phyloP scores from a whole-genome alignment of 2,329 filamentous ascomycete species.

The Alternaria solani region DNA sequence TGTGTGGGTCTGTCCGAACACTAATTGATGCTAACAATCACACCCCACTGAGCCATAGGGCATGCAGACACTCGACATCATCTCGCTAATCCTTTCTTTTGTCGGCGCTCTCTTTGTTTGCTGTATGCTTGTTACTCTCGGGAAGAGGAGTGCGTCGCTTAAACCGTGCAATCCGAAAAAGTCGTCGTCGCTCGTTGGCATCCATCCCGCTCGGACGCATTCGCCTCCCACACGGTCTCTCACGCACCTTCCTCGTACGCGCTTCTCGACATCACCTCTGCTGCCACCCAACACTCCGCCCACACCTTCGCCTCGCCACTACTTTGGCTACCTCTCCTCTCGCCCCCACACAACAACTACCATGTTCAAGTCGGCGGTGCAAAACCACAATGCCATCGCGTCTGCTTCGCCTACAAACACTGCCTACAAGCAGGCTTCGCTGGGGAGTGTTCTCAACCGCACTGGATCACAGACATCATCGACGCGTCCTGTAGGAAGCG shows the following conservation, averaged over 20 bases:
- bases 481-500: slow-evolving; percentile 47
- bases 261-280: slow-evolving; percentile 21
- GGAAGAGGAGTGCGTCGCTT: slow-evolving; percentile 43
- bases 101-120: slow-evolving; percentile 36
- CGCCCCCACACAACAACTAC: slow-evolving; percentile 27
- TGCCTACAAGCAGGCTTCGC: slow-evolving; percentile 39
- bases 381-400: slow-evolving; percentile 49
- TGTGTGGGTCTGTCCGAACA: slow-evolving; percentile 23
- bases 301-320: slow-evolving; percentile 11
- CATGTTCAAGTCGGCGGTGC: slow-evolving; percentile 54
- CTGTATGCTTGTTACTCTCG: slow-evolving; percentile 50
- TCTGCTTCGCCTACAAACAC: slow-evolving; percentile 33
- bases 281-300: background rate
- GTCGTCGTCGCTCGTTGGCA: slow-evolving; percentile 23
- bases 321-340: slow-evolving; percentile 26
- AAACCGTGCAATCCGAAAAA: slow-evolving; percentile 40
- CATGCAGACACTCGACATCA: slow-evolving; percentile 34
- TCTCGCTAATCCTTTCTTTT: slow-evolving; percentile 36
- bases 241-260: slow-evolving; percentile 21
- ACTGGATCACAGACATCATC: slow-evolving; percentile 41
- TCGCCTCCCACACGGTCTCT: slow-evolving; percentile 21
- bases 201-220: slow-evolving; percentile 30
- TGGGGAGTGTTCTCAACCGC: slow-evolving; percentile 52
- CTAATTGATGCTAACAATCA: slow-evolving; percentile 20
- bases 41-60: slow-evolving; percentile 25